Base-by-base conservation (phyloP, 345 rosid species). In the Pistacia atlantica region DNA sequence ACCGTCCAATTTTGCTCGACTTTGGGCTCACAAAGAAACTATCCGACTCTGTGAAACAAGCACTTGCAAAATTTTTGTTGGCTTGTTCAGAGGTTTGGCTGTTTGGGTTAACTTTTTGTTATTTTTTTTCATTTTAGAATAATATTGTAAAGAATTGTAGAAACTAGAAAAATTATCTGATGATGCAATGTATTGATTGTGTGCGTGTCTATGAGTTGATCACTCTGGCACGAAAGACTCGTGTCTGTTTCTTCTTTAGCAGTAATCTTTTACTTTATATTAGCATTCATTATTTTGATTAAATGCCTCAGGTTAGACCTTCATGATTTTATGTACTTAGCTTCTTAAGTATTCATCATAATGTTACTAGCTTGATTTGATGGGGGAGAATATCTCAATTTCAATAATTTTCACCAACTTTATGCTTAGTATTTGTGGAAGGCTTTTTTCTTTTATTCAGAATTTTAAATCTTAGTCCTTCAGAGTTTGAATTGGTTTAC, bases 31-130 rank as follows among this genome's bases (percentile, higher is more conserved):
- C 98, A 59, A 95, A 93, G 86, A 90, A 85, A 81, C 75, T 95
- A 61, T 89, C 99, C 2, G 83, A 74, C 88, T 73, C 97, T 75
- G 54, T 89, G 81, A 95, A 92, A 84, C 96, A 93, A 82, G 98
- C 99, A 58, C 85, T 93, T 74, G 97, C 99, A 67, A 95, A 95
- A 79, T 92, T 95, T 98, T 93, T 95, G 84, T 87, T 95, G 84
- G 99, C 99, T 73, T 87, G 97, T 42, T 96, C 90, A 13, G 99
- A 95, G 98, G 99, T 95, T 78, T 31, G 33, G 33, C 33, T 31
- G 33, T 31, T 31, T 84, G 86, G 82, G 18, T 70, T 73, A 38
- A 38, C 42, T 38, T n/a, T 66, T 73, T 3, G 42, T 38, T 38
- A 38, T 38, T 70, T 0, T 22, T 22, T 22, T 22, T 22, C 25